Evolutionary conservation across 1,284 basidiomycete species (phyloP), one percentile per base, ranked within the genome.

Genomic region (Microbotryum scabiosae): DNA sequence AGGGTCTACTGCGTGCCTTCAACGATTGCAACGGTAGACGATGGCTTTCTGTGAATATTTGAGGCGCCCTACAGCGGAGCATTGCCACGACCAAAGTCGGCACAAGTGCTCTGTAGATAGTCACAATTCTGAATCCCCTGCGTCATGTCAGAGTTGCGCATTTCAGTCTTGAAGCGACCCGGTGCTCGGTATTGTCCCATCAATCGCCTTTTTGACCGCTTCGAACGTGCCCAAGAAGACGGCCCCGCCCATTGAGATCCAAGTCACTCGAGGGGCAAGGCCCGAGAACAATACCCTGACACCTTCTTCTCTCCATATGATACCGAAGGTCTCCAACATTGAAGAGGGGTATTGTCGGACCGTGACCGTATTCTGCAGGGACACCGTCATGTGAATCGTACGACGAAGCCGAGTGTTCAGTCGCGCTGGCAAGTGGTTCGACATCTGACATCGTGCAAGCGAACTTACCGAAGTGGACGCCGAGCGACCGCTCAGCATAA

Each of bases 161-260:
- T 12, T 18, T 10, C 36, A 41, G 16, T 41, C 36, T 41, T 18
- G 36, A 41, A 12, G 36, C 16, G 36, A 41, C 36, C 2, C 36
- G 36, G 36, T 18, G 36, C 36, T 41, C 36, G 36, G 36, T 41
- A 41, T 41, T 41, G 36, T 41, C 14, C 14, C 36, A 41, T 52
- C 51, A 9, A 66, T 20, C 36, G 45, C 26, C 23, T 58, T 58
- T 56, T 68, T 65, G 36, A 51, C 57, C 32, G 43, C 56, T 55
- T 97, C 93, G 72, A 96, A 97, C 51, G 90, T 86, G 41, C 94
- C 93, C 6, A 97, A 80, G 77, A 99, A 99, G 0, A 98, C 91
- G 0, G 93, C 92, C 3, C 96, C 96, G 6, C 96, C 96, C 2
- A 90, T 84, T 2, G 90, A 91, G 72, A 99, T 97, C 86, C 93